Evolutionary conservation across 192 early-diverging fungal genomes (phyloP).

Genomic region (Coemansia nantahalensis): DNA sequence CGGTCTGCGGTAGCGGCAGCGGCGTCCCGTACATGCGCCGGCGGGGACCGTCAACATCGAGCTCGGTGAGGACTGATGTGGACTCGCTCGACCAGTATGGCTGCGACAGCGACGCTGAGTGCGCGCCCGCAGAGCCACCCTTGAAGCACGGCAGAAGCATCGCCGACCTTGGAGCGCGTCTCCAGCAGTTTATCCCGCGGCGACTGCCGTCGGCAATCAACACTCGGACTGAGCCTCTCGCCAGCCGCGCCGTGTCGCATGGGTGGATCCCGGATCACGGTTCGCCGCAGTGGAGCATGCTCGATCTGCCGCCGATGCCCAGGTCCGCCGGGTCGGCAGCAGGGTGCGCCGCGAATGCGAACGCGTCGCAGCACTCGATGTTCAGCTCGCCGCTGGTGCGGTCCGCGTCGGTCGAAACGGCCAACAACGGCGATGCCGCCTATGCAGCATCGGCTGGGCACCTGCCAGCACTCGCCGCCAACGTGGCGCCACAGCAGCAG

Average conservation of each 20-base stretch:
- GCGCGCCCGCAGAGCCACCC: background rate
- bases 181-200: conserved; percentile 50
- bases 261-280: conserved; percentile 10
- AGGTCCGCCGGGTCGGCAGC: background rate
- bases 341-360: background rate
- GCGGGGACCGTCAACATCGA: conserved; percentile 8
- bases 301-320: conserved; percentile 26
- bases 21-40: background rate
- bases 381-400: conserved; percentile 17
- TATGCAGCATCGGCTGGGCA: background rate
- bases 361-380: conserved; percentile 10
- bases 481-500: background rate
- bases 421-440: background rate
- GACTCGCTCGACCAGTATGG: conserved; percentile 3
- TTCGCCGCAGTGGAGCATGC: conserved; percentile 12
- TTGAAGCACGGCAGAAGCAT: conserved; percentile 27
- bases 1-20: background rate
- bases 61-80: conserved; percentile 12
- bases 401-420: conserved; percentile 2
- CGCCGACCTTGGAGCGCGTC: conserved; percentile 24
- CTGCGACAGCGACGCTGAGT: background rate
- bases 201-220: conserved; percentile 10
- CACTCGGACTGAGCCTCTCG: too few relatives aligned
- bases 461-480: background rate
- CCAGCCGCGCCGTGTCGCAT: conserved; percentile 14